Base-by-base conservation (phyloP, 1,284 basidiomycete species). In the Ceratobasidium sp. region DNA sequence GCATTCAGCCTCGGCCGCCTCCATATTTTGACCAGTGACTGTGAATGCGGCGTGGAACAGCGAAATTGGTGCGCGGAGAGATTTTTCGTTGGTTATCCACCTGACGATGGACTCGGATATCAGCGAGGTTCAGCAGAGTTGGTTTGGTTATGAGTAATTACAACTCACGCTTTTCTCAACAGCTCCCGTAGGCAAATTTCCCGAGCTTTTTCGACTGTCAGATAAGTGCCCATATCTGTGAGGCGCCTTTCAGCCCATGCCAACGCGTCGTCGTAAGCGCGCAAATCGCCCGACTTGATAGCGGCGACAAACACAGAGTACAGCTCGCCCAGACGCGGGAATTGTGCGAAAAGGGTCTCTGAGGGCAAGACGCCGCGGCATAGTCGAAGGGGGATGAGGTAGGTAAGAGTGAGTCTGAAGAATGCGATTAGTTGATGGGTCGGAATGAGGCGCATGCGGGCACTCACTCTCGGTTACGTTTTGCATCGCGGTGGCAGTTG, bases 1-100 rank as follows among this genome's bases (percentile, higher is more conserved):
- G 82, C 97, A 98, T 82, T 98, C 97, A 19, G 95, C 91, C 83
- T 98, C 97, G 76, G 94, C 94, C 69, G 84, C 74, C 43, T 84
- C 83, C 43, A 85, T 81, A 0, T 80, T 77, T 78, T 86, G 84
- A 4, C 91, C 91, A 16, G 91, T 89, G 72, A 94, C 82, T 59
- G 83, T 83, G 64, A 96, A 83, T 1, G 92, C 91, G 2, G 85
- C 84, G 78, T 91, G 90, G 82, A 97, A 96, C 81, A 90, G 87
- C 0, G 87, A 85, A 73, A 97, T 87, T 0, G 92, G 90, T 68
- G 97, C 90, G 27, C 95, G 87, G 0, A 92, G 89, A 16, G 85
- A 85, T 78, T 92, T 92, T 62, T 89, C 88, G 31, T 86, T 84
- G 16, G 89, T 88, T 7, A 93, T 85, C 95, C 95, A 97, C 22